Percentiles rank a stretch among this genome's conserved stretches.
Evolutionary conservation across 2,329 filamentous ascomycete species (phyloP).

Genomic region (Cladorrhinum sp.): DNA sequence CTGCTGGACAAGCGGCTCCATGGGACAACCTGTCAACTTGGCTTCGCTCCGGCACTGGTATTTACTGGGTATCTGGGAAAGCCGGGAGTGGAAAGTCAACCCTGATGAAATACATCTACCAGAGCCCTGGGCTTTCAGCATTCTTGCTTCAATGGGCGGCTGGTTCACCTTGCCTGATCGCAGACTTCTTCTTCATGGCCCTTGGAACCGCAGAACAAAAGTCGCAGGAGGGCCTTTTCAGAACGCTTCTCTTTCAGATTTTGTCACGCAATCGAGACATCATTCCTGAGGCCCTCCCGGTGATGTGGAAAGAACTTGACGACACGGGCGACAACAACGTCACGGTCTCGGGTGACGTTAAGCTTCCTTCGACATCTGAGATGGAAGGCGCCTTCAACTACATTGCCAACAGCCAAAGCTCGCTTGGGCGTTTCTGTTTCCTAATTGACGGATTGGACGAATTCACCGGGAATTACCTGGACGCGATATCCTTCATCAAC

Average conservation of each 20-base stretch:
- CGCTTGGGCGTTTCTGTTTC: constrained; percentile 15
- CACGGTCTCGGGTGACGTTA: no score
- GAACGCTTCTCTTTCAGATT: constrained; percentile 24
- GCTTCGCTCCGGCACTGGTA: constrained; percentile 5
- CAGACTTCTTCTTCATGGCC: constrained; percentile 27
- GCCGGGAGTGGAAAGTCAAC: constrained; percentile 31
- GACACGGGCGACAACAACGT: neutral
- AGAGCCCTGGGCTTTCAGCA: constrained; percentile 8
- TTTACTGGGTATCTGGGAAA: constrained; percentile 27
- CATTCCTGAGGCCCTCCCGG: constrained; percentile 17
- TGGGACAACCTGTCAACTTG: constrained; percentile 17
- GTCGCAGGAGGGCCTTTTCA: constrained; percentile 21
- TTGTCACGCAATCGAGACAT: constrained; percentile 17
- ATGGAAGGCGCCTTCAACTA: no score
- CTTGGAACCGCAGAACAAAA: constrained; percentile 24
- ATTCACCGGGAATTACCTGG: constrained; percentile 11
- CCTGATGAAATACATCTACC: constrained; percentile 28
- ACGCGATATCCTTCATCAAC: constrained; percentile 4
- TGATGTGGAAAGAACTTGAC: constrained; percentile 5
- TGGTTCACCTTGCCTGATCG: constrained; percentile 11
- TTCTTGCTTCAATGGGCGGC: constrained; percentile 21
- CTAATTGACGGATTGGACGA: constrained; percentile 27
- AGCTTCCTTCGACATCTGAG: no score
- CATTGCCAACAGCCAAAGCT: no score
- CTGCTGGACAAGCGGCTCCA: neutral